Evolutionary conservation across 2,329 filamentous ascomycete genomes (phyloP), one percentile per base, ranked within the genome.

Genomic region (Thelonectria olida): DNA sequence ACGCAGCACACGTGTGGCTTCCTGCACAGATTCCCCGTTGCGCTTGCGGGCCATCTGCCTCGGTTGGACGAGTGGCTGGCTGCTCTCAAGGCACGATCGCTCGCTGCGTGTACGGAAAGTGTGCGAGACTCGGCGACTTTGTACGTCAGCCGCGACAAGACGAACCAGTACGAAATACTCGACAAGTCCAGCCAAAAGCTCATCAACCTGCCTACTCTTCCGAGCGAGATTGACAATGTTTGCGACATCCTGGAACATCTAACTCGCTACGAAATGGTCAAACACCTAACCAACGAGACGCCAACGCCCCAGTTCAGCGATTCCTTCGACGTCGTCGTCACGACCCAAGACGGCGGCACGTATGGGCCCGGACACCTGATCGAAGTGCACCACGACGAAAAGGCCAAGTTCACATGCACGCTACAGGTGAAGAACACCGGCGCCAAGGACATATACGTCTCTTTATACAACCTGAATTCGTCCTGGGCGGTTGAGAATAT

Each of bases 401-500:
- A 10, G 31, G 7, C 31, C 6, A 34, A 34, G 12, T 34, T 34
- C 31, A 12, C 1, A 19, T 23, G 34, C 1, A n/a, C 5, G 12
- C 15, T 44, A 5, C 54, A 41, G 25, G 56, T 63, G 7, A 34
- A 54, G 15, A 66, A 63, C 4, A 38, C n/a, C 0, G 27, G 54
- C 0, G 4, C 5, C 0, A 9, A 13, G 2, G 22, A 13, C 13
- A 12, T 65, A 1, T 66, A 63, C 4, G 13, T 60, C 0, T 36
- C 59, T 5, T 7, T 66, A 0, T 60, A 57, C 6, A 44, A 41
- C 5, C 42, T 66, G 2, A 55, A 52, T 1, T 42, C 64, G 2
- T 36, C 25, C 1, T 61, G 55, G 59, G 38, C 61, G 2, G 31
- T 66, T 2, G 48, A 63, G 2, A 36, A 55, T 1, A 48, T 58